Evolutionary conservation across 257 asterid species (phyloP).

Genomic region (Cruciata laevipes): DNA sequence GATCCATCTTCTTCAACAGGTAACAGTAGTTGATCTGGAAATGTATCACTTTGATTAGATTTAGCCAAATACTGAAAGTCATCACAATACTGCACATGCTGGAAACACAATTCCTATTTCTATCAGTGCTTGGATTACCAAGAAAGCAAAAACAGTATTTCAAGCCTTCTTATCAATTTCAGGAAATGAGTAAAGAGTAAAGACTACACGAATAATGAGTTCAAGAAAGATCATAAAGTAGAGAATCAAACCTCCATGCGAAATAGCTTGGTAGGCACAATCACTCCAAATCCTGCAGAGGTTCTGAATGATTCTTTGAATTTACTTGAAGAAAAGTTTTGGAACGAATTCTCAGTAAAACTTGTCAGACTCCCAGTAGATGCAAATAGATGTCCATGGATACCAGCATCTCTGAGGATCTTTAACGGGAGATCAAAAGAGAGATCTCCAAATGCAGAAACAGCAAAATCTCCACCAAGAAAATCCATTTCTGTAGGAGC

Average conservation of each 20-base stretch:
- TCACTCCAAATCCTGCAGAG: constrained; percentile 68
- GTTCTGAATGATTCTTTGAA: constrained; percentile 70
- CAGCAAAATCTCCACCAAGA: constrained; percentile 92
- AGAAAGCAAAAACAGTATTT: not conserved
- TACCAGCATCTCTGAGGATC: constrained; percentile 75
- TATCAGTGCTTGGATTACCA: not conserved
- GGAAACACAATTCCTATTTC: not conserved
- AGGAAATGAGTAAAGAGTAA: not conserved
- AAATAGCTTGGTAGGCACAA: constrained; percentile 77
- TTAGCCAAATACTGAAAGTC: not conserved
- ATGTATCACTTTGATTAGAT: constrained; percentile 19
- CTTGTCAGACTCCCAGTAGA: constrained; percentile 83
- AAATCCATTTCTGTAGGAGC: constrained; percentile 54
- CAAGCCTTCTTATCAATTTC: not conserved
- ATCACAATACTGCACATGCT: not conserved
- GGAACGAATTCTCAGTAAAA: constrained; percentile 56
- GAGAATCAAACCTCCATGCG: constrained; percentile 73
- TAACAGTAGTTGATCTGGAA: constrained; percentile 76
- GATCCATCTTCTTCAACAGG: constrained; percentile 62
- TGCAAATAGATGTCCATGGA: constrained; percentile 86
- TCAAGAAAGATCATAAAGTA: not conserved
- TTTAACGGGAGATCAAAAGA: constrained; percentile 88
- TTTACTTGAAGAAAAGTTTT: constrained; percentile 42
- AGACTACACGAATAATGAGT: not conserved
- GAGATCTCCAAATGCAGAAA: constrained; percentile 80